A percentile compares a stretch with the other conserved stretches of the same genome.
Conservation (phyloP, 805 yeast genomes). For the Candida cerambycidarum region DNA sequence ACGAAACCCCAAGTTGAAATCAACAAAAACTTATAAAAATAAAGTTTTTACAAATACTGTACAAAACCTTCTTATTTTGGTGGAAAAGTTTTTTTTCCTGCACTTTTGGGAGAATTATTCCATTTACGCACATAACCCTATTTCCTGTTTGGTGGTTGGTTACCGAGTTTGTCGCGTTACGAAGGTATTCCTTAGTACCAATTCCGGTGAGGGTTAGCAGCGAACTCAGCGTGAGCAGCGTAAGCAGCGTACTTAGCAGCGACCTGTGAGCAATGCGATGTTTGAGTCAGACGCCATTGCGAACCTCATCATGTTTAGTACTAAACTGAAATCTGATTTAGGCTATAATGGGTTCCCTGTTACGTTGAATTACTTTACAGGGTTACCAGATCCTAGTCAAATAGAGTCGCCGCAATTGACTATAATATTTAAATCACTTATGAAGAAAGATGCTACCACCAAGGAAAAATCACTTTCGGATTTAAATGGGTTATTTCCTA, state of each 20-base stretch:
- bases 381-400: conserved; percentile 59
- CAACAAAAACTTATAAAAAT: no score
- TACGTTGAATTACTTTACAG: conserved; percentile 73
- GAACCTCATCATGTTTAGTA: conserved; percentile 9
- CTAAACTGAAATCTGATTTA: conserved; percentile 16
- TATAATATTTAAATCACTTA: conserved; percentile 69
- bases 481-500: conserved; percentile 33
- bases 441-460: conserved; percentile 82
- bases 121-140: no score
- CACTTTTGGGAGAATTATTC: no score
- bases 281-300: no score
- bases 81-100: no score
- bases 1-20: no score
- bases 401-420: conserved; percentile 48
- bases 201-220: no score
- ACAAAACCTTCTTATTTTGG: neutral
- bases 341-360: conserved; percentile 48
- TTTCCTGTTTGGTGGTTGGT: neutral
- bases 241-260: no score
- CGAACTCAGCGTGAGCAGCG: no score
- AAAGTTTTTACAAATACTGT: neutral
- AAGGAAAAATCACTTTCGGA: conserved; percentile 76
- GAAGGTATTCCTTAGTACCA: no score
- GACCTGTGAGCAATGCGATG: no score
- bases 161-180: no score